phyloP scores from a whole-genome alignment of 2,329 filamentous ascomycete species.

The Thielaviopsis musarum region DNA sequence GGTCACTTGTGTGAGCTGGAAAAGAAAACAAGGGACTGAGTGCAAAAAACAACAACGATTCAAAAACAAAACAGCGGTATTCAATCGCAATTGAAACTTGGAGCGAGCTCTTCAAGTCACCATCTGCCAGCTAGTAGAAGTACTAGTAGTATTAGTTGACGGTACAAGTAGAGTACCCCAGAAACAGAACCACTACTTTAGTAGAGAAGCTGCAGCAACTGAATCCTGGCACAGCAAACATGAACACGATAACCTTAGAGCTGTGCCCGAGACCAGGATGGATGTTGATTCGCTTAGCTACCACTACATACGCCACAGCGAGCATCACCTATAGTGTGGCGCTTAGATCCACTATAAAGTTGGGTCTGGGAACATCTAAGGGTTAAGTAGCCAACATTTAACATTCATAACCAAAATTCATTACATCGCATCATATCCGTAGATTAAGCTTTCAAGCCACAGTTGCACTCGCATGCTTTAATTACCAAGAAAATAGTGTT shows the following conservation, averaged over 20 bases:
- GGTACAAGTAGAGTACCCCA: not conserved
- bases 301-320: not conserved
- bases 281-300: not conserved
- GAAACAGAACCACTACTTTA: not conserved
- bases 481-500: not conserved
- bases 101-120: not conserved
- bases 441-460: slow-evolving; percentile 6
- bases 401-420: too few species aligned
- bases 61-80: too few species aligned
- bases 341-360: not conserved
- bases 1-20: not conserved
- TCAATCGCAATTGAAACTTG: too few species aligned
- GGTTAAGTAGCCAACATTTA: not conserved
- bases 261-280: not conserved
- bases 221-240: not conserved
- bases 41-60: not conserved
- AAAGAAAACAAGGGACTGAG: not conserved
- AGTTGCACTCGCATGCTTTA: not conserved
- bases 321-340: not conserved
- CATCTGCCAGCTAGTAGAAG: not conserved
- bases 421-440: not conserved
- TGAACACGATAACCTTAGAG: not conserved
- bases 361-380: not conserved
- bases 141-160: too few species aligned
- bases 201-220: not conserved